Conservation (phyloP, 768 basidiomycete genomes). For the Serpula lacrymans region DNA sequence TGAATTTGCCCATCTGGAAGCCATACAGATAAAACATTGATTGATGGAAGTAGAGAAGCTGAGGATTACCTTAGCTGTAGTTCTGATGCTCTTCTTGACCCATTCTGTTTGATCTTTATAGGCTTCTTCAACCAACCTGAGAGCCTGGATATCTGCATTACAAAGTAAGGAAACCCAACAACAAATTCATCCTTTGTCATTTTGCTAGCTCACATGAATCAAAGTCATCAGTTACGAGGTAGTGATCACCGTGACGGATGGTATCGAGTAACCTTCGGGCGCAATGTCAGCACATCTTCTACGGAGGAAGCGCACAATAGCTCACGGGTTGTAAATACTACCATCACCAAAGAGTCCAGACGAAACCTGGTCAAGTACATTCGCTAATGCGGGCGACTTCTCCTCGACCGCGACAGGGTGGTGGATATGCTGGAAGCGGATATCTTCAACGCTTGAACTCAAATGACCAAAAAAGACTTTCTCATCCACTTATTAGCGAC, state of each 20-base stretch:
- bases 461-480: constrained; percentile 88
- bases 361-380: constrained; percentile 74
- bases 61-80: constrained; percentile 62
- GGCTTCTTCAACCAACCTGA: constrained; percentile 84
- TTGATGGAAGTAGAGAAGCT: constrained; percentile 5
- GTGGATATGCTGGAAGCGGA: constrained; percentile 84
- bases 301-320: constrained; percentile 17
- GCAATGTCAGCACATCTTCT: constrained; percentile 16
- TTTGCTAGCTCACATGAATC: constrained; percentile 66
- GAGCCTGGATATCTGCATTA: constrained; percentile 68
- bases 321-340: constrained; percentile 81
- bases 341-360: constrained; percentile 79
- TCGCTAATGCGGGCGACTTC: constrained; percentile 79
- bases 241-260: constrained; percentile 72
- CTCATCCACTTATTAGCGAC: neutral
- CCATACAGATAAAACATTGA: neutral
- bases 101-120: constrained; percentile 83
- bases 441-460: constrained; percentile 82
- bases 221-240: constrained; percentile 89
- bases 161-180: neutral
- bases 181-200: neutral
- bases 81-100: constrained; percentile 88
- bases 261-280: constrained; percentile 62
- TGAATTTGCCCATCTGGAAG: constrained; percentile 97
- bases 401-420: constrained; percentile 77